Base-by-base conservation (phyloP, 2,329 filamentous ascomycete species). In the Coniosporium tulheliwenetii region DNA sequence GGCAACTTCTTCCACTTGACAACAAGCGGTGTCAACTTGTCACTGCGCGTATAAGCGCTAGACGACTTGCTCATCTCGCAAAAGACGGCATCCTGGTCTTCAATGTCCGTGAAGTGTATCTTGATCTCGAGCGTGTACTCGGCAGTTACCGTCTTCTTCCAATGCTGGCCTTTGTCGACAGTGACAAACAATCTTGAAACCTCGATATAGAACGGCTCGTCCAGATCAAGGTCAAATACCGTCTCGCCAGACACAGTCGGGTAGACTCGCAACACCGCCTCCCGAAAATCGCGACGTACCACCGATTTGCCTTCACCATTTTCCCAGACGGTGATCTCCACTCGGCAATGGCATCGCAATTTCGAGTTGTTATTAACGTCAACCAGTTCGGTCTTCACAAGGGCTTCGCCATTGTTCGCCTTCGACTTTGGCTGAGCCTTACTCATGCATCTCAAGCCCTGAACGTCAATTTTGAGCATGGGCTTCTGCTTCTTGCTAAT, bases 1-100 rank as follows among this genome's bases (percentile, higher is more conserved):
- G 59, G 52, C 4, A 64, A 48, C 15, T 54, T 48, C 2, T 40
- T 38, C 52, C 55, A 62, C 7, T 41, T 48, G 8, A 52, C 45
- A 33, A 44, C 45, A 1, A 63, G 26, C 5, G 45, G 30, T 40
- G 40, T 40, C 38, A 29, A 19, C n/a, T 43, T 26, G 30, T 41
- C 15, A 31, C 37, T 35, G 1, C 34, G 37, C 45, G 42, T 40
- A 53, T 48, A 15, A 46, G 44, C 9, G 39, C 36, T 5, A 46
- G 37, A 7, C 15, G 36, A 19, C 36, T 32, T 30, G 32, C n/a
- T 26, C 12, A 61, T 40, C 37, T 48, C 44, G 9, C 41, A 46
- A 16, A 58, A 47, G 2, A 62, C 45, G 8, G 52, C 45, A 8
- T 50, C 48, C 3, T 52, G 50, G 16, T 57, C 53, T 0, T 48